Evolutionary conservation across 202 grass and related monocot genomes (phyloP), one percentile per base, ranked within the genome.

Genomic region (Musa balbisiana): DNA sequence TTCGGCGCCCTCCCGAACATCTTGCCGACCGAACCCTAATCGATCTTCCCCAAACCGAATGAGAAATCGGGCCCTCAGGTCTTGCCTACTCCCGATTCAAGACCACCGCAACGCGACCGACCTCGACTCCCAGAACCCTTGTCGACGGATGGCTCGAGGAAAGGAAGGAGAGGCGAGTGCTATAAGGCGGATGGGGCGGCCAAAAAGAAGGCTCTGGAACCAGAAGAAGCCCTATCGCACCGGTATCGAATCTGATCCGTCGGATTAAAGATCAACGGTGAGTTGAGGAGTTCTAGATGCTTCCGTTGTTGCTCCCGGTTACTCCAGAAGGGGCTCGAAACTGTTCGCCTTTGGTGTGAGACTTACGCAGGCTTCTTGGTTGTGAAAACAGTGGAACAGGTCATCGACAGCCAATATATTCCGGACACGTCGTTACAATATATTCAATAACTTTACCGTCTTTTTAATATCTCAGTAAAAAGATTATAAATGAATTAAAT

Each of bases 1-100:
- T 96, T 96, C 81, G 92, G 87, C 85, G 87, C 87, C 82, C 89
- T 82, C 19, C 89, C 89, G 53, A 96, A 96, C 89, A 96, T 96
- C 79, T 85, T 56, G 21, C 25, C 64, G 64, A 67, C 12, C 13
- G 27, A 67, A 6, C 21, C 64, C 27, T 43, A 43, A 67, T 33
- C 64, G 24, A 67, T 64, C 62, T 43, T 43, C 33, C 33, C 33
- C 33, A 43, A 43, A 43, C 33, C 5, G 0, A 43, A 43, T 43
- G 4, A 43, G 33, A 43, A 43, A 43, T 43, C 33, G 33, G 33
- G 3, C 5, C 33, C 33, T 6, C 33, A 43, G 33, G 5, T 43
- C 33, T 43, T 43, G 33, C 33, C 33, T 43, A 43, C 33, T 5
- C 55, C 15, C 55, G 13, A 58, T 58, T 58, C 55, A 58, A 58